Evolutionary conservation across 495 filamentous ascomycete genomes (phyloP), one percentile per base, ranked within the genome.

Genomic region (Daldinia bambusicola): DNA sequence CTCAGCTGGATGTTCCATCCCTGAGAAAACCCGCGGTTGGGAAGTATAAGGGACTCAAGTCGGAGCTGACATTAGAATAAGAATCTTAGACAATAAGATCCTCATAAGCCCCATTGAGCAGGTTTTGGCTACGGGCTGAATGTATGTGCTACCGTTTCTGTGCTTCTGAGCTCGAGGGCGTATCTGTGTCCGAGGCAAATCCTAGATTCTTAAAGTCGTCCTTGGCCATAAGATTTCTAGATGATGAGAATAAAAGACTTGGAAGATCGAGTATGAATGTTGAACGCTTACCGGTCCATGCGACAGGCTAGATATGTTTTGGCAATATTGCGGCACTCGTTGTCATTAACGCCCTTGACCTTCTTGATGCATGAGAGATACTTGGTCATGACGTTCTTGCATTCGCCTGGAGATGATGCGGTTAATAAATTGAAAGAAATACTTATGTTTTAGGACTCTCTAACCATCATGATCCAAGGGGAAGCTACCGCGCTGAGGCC

Each of bases 181-280:
- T 77, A 48, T 85, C 80, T 32, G 71, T 6, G 2, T 40, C 61
- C 38, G 93, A 92, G 12, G 82, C 81, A 65, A 96, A 94, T 1
- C 95, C 95, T 26, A 99, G 83, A 70, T 99, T 99, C 80, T 91
- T 91, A 75, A 98, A 93, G 60, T 95, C 89, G 75, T 99, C 95
- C 58, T 88, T 92, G 18, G 93, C 93, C 95, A 99, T 99, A 36
- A 99, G 84, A 76, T 97, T 97, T 75, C 94, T 97, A 48, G 26
- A 16, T 52, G 45, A 36, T 55, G 66, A 67, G 58, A 38, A 59
- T n/a, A n/a, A 36, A 61, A 67, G 45, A 20, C 43, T n/a, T n/a
- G 51, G 26, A 38, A 14, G 20, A 20, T 51, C 9, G 38, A 64
- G 20, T 10, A 34, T 6, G 7, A 0, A 36, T 2, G 61, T 7